A percentile compares a stretch with the other conserved stretches of the same genome.
Evolutionary conservation across 2,329 filamentous ascomycete species (phyloP).

Genomic region (Xylariaceae sp.): DNA sequence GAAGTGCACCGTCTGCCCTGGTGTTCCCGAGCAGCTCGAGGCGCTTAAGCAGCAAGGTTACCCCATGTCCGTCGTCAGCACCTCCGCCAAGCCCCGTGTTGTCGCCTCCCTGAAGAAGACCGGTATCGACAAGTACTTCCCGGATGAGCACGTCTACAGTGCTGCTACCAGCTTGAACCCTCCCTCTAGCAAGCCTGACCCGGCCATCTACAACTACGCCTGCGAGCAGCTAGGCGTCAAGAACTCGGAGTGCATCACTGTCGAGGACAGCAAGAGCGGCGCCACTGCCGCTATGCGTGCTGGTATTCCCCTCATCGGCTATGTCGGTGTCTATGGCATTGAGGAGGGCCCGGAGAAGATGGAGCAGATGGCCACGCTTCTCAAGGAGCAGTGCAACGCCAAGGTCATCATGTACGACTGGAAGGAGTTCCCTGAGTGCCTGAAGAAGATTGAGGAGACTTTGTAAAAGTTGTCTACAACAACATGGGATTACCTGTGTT

Average conservation of each 20-base stretch:
- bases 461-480: conserved; percentile 24
- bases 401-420: conserved; percentile 46
- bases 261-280: conserved; percentile 70
- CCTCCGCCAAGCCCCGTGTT: conserved; percentile 63
- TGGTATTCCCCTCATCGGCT: conserved; percentile 64
- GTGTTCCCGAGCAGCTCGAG: conserved; percentile 53
- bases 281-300: conserved; percentile 64
- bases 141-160: conserved; percentile 60
- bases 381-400: conserved; percentile 46
- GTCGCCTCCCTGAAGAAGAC: conserved; percentile 63
- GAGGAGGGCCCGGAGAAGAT: conserved; percentile 43
- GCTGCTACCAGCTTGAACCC: conserved; percentile 61
- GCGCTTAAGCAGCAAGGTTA: conserved; percentile 55
- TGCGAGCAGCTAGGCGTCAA: conserved; percentile 60
- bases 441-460: conserved; percentile 33
- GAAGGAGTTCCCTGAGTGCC: conserved; percentile 36
- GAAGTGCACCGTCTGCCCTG: conserved; percentile 55
- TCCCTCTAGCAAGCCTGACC: conserved; percentile 71
- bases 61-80: conserved; percentile 63
- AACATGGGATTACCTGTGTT: conserved; percentile 6
- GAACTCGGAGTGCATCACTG: conserved; percentile 58
- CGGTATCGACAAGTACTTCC: conserved; percentile 64
- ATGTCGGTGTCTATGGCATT: conserved; percentile 54
- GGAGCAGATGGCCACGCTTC: conserved; percentile 49
- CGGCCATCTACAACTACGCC: conserved; percentile 66